Base-by-base conservation (phyloP, 2,329 filamentous ascomycete species). In the Rhynchosporium agropyri region DNA sequence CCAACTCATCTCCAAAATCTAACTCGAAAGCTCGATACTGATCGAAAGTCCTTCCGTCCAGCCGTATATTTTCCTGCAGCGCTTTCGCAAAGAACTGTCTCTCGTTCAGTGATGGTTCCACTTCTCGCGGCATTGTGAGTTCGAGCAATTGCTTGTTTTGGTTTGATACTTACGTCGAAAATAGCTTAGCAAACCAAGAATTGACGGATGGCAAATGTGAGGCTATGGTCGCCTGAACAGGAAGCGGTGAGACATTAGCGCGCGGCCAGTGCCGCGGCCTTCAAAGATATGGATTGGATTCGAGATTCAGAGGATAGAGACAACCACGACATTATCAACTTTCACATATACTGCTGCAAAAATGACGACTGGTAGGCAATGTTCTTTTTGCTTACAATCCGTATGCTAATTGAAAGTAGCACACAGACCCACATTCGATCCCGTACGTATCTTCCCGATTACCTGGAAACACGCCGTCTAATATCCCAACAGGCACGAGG, bases 371-470 rank as follows among this genome's bases (percentile, higher is more conserved):
- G 73, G 73, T 74, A 72, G 58, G 71, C 15, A 10, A 28, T 29
- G 15, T 31, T 33, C 13, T 15, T 20, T 50, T 28, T 43, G 6
- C 0, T 36, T 43, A 8, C 3, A 31, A 29, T 6, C 2, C 26
- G 28, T 36, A 48, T 62, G 46, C 70, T 73, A 54, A 73, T 31
- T 36, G 3, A 48, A 28, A 68, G 84, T 82, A 78, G 86, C 86
- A 48, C 86, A 89, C 70, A 90, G 95, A 79, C 95, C 95, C 62
- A 99, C 95, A 0, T 99, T 99, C 75, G 95, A 99, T 76, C 95
- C 95, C 68, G 91, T 93, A 84, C 68, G 82, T 70, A 60, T 57
- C 50, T 33, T 29, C n/a, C 7, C 13, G 48, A 43, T 10, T 50
- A 15, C 40, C 20, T 31, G 40, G 6, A 53, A 53, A 20, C 9